These are phyloP conservation scores for Venustampulla echinocandica DNA, from an alignment of 495 filamentous ascomycete genomes.

Conservation along the genomic window DNA sequence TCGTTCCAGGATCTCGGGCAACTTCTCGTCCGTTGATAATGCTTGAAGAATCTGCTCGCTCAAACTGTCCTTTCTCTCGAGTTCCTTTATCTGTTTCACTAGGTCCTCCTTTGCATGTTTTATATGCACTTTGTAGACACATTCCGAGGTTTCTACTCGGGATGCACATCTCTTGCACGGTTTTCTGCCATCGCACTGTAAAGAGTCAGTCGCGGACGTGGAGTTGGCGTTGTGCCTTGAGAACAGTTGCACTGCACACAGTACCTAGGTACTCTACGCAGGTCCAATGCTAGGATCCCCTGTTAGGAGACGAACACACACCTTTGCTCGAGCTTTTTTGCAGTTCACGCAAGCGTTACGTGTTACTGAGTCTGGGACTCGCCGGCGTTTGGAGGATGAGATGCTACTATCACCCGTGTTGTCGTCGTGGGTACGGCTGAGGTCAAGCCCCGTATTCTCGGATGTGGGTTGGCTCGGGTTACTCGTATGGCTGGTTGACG, in stretches of 20 bases:
- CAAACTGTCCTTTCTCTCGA: conserved; percentile 23
- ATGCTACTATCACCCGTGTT: conserved; percentile 10
- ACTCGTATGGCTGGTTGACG: conserved; percentile 13
- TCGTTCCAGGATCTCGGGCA: conserved; percentile 27
- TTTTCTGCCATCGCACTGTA: conserved; percentile 21
- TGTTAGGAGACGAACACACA: conserved; percentile 11
- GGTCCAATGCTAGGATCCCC: too few species aligned
- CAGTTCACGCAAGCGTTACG: conserved; percentile 23
- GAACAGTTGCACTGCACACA: conserved; percentile 36
- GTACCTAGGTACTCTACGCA: background rate
- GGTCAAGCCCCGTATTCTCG: conserved; percentile 20
- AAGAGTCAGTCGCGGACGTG: background rate
- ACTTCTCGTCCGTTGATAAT: conserved; percentile 27
- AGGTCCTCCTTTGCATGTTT: conserved; percentile 25
- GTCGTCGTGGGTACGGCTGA: conserved; percentile 15
- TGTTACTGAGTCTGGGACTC: conserved; percentile 22
- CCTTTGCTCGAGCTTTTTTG: conserved; percentile 25
- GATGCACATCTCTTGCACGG: conserved; percentile 22
- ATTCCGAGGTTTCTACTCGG: conserved; percentile 17
- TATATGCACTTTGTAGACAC: conserved; percentile 23
- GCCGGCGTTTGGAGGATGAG: conserved; percentile 16
- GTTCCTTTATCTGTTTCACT: conserved; percentile 22
- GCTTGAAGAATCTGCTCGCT: conserved; percentile 27
- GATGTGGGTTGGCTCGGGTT: conserved; percentile 21
- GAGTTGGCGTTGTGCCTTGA: conserved; percentile 62